phyloP scores from a whole-genome alignment of 2,329 filamentous ascomycete species.

The Neofusicoccum laricinum region DNA sequence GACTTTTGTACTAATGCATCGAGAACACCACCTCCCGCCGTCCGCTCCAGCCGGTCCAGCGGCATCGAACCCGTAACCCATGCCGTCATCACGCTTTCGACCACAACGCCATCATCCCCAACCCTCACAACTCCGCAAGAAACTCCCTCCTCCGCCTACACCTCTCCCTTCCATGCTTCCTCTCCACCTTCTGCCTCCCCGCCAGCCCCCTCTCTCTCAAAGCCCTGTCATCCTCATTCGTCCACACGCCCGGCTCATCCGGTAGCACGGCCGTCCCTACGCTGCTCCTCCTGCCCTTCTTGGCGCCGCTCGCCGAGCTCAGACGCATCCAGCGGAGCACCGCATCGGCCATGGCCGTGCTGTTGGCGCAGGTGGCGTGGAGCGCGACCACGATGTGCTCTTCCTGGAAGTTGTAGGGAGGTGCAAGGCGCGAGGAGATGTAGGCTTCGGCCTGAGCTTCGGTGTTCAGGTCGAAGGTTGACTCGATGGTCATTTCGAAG shows the following conservation, averaged over 20 bases:
- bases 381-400: neutral
- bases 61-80: neutral
- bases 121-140: neutral
- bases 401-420: neutral
- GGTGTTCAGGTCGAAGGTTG: neutral
- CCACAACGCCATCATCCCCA: neutral
- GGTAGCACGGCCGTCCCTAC: neutral
- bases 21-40: too few relatives aligned
- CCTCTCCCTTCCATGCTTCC: constrained; percentile 5
- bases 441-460: neutral
- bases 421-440: neutral
- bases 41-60: neutral
- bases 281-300: neutral
- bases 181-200: neutral
- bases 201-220: neutral
- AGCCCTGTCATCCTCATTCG: constrained; percentile 1
- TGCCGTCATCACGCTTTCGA: neutral
- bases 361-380: constrained; percentile 3
- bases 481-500: neutral
- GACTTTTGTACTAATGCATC: too few relatives aligned
- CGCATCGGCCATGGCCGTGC: neutral
- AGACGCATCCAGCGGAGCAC: constrained; percentile 10
- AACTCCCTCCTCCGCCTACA: constrained; percentile 5
- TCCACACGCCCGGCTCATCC: constrained; percentile 12
- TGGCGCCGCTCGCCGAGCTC: neutral